Evolutionary conservation across 208 protist species (phyloP), one percentile per base, ranked within the genome.

Genomic region (Angomonas deanei): DNA sequence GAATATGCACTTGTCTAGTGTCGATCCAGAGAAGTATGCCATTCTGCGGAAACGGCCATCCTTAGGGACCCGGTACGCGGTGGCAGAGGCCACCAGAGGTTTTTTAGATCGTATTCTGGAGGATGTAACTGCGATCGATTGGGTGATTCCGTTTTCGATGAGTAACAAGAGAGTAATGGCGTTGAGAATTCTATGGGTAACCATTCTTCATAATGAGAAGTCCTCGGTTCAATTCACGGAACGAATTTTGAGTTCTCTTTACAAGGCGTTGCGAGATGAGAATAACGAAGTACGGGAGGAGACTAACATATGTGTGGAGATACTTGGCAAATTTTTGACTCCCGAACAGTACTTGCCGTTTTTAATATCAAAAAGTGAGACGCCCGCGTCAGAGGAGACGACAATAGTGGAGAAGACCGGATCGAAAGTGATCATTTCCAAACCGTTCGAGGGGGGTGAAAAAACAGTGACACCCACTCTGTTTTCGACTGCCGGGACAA

Each of bases 291-390:
- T 96, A 57, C 59, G 69, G 32, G 52, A 76, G 33, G 87, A 94
- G 60, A 82, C 91, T 26, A 46, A 66, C 19, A 62, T 92, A 46
- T 96, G 87, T 58, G 65, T 93, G 23, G 76, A 91, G 67, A 62
- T 96, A 38, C 50, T 96, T 8, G 85, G 83, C 23, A 92, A 94
- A 64, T 93, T 93, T 58, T 54, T 94, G n/a, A 89, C 80, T 38
- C 91, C 91, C n/a, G 80, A 86, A 19, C 87, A 96, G 58, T 96
- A 96, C 42, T 46, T 96, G 3, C 91, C 91, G 0, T 91, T 96
- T 74, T 55, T 96, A 10, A 91, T 88, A 30, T 68, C 80, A 11
- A 80, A 86, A 50, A 38, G 57, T 10, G 3, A 34, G 1, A 15
- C 32, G n/a, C n/a, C n/a, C 30, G 24, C 4, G 3, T 13, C 19